Evolutionary conservation across 306 rosid genomes (phyloP), one percentile per base, ranked within the genome.

Genomic region (Malus domestica): DNA sequence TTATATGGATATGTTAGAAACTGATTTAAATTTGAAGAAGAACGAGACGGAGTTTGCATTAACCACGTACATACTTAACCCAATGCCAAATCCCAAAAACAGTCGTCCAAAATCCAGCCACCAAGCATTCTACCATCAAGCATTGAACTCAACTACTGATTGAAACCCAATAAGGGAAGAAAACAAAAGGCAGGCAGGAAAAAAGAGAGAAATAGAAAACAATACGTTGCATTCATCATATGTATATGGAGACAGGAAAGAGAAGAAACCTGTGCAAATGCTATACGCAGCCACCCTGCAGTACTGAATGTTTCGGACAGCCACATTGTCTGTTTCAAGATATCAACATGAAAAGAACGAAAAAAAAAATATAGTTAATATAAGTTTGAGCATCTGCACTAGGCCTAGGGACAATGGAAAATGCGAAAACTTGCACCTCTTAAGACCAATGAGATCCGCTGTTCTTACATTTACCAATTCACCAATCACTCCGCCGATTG

Each of bases 201-300:
- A 49, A 49, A 49, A 14, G 18, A 49, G 18, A 49, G 20, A 49
- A 12, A 11, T 49, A 49, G 55, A 49, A 49, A 14, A 2, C 10
- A 55, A 55, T 8, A 55, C 8, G 12, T 49, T 49, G 60, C 60
- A 19, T 20, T 54, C 23, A 19, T 19, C 10, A 54, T 54, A 8
- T 8, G 3, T 22, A 33, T 19, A 6, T 29, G 23, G 19, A 46
- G 4, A 14, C 10, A 38, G 4, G 55, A 68, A 66, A 52, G 18
- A 64, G 16, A 30, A 68, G 49, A 62, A 68, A 79, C 86, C 86
- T 71, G 27, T 4, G 83, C 72, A 16, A 84, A 74, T 35, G 78
- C 81, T 46, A 80, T 75, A 5, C 77, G 71, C 11, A 84, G 81
- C 90, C 90, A 87, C 72, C 90, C 90, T 5, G 33, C 62, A 45